These are phyloP conservation scores for Jamesozyma hellenica DNA, from an alignment of 805 yeast genomes.

Conservation along the genomic window DNA sequence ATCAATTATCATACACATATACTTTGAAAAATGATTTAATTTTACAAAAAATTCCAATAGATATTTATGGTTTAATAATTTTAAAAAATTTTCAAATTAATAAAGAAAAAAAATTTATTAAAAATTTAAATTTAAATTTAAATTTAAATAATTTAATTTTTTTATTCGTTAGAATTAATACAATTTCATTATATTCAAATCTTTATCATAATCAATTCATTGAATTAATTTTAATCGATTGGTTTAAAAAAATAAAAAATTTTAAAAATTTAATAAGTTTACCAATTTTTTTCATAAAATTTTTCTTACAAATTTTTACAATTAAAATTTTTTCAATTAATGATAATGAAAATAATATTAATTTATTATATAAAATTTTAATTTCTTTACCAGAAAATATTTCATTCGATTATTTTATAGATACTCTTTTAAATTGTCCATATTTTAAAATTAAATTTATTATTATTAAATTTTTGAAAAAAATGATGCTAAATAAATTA, in stretches of 20 bases:
- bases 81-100: conserved; percentile 16
- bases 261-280: not conserved
- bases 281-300: too few relatives aligned
- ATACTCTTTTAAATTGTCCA: conserved; percentile 62
- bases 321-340: too few relatives aligned
- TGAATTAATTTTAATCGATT: conserved; percentile 3
- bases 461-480: conserved; percentile 58
- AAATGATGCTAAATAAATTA: conserved; percentile 42
- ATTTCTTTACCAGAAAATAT: conserved; percentile 40
- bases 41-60: conserved; percentile 21
- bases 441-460: conserved; percentile 49
- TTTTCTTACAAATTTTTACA: too few relatives aligned
- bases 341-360: too few relatives aligned
- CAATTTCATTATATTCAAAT: conserved; percentile 33
- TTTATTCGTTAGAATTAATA: conserved; percentile 32
- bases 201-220: conserved; percentile 17
- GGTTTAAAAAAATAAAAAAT: too few relatives aligned
- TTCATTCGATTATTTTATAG: conserved; percentile 51
- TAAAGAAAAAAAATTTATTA: conserved; percentile 9
- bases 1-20: conserved; percentile 32
- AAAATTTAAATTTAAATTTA: too few relatives aligned
- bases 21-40: conserved; percentile 24
- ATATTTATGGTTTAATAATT: conserved; percentile 28
- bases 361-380: too few relatives aligned
- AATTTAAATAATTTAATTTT: conserved; percentile 30